These are phyloP conservation scores for Marasmius oreades DNA, from an alignment of 1,284 basidiomycete genomes.

Conservation along the genomic window DNA sequence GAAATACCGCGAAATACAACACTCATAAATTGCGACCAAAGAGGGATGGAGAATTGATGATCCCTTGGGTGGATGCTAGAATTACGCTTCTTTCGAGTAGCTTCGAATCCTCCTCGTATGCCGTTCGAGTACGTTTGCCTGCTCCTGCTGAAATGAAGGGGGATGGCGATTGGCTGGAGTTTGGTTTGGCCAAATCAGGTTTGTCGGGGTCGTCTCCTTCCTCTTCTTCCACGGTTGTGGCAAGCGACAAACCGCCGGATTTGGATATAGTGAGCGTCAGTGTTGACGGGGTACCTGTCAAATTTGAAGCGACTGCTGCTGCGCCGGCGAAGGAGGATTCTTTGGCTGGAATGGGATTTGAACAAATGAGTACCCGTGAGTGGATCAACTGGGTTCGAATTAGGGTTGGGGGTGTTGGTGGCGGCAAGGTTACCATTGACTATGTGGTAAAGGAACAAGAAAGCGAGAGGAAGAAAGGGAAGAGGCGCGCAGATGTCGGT, in stretches of 20 bases:
- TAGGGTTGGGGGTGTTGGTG: slow-evolving; percentile 46
- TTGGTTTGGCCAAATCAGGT: slow-evolving; percentile 57
- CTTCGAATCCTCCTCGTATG: slow-evolving; percentile 38
- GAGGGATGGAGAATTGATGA: slow-evolving; percentile 56
- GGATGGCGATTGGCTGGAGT: slow-evolving; percentile 68
- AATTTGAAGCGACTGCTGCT: slow-evolving; percentile 46
- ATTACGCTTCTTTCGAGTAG: slow-evolving; percentile 43
- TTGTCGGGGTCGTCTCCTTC: slow-evolving; percentile 3
- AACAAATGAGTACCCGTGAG: slow-evolving; percentile 46
- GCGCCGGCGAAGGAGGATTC: slow-evolving; percentile 34
- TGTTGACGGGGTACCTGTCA: slow-evolving; percentile 61
- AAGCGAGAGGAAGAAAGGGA: slow-evolving; percentile 28
- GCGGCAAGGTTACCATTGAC: slow-evolving; percentile 55
- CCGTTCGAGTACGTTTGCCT: slow-evolving; percentile 53
- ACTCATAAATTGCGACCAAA: slow-evolving; percentile 31
- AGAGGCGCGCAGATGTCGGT: slow-evolving; percentile 26
- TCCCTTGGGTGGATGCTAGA: slow-evolving; percentile 52
- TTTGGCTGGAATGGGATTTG: slow-evolving; percentile 40
- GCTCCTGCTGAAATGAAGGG: slow-evolving; percentile 53
- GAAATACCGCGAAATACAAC: slow-evolving; percentile 24
- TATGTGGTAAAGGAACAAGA: slow-evolving; percentile 49
- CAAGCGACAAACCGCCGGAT: slow-evolving; percentile 29
- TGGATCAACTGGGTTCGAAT: slow-evolving; percentile 68
- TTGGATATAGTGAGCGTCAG: slow-evolving; percentile 57
- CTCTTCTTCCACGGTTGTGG: neutral